Conservation (phyloP, 1,139 yeast genomes). For the Waltiozyma sp. region DNA sequence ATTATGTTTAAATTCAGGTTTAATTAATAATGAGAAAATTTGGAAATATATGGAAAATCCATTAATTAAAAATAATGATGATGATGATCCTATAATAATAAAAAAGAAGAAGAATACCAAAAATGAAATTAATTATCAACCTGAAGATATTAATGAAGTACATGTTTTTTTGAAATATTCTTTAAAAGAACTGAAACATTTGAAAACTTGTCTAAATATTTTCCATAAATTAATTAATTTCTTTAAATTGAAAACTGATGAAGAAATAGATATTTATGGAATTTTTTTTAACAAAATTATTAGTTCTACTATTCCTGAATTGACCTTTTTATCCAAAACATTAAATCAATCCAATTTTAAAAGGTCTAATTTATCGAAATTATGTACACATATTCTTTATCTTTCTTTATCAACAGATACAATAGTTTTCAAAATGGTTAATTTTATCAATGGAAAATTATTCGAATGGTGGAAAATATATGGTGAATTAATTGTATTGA, state of each 20-base stretch:
- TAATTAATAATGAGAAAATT: slow-evolving; percentile 25
- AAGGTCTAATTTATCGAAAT: background rate
- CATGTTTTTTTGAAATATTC: slow-evolving; percentile 47
- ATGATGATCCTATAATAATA: too few species aligned
- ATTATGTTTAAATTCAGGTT: slow-evolving; percentile 25
- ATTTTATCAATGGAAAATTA: slow-evolving; percentile 29
- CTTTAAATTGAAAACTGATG: slow-evolving; percentile 33
- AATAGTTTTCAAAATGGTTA: slow-evolving; percentile 30
- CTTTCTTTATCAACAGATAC: slow-evolving; percentile 23
- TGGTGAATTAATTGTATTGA: slow-evolving; percentile 23
- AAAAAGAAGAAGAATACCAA: background rate
- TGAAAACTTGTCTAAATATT: slow-evolving; percentile 24
- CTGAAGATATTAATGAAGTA: slow-evolving; percentile 40
- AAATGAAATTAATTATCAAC: slow-evolving; percentile 9
- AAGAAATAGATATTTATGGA: slow-evolving; percentile 21
- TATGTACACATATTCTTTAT: slow-evolving; percentile 6
- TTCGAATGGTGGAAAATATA: slow-evolving; percentile 42
- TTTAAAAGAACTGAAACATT: slow-evolving; percentile 32
- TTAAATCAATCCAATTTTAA: background rate
- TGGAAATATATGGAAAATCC: slow-evolving; percentile 30
- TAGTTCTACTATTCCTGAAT: background rate
- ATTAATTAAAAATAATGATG: too few species aligned
- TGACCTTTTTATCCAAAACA: slow-evolving; percentile 7
- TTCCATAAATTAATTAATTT: slow-evolving; percentile 35
- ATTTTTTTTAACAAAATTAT: slow-evolving; percentile 6